Percentiles rank a stretch among this genome's conserved stretches.
phyloP scores from a whole-genome alignment of 75 land plant genomes.

The Picea sitchensis region DNA sequence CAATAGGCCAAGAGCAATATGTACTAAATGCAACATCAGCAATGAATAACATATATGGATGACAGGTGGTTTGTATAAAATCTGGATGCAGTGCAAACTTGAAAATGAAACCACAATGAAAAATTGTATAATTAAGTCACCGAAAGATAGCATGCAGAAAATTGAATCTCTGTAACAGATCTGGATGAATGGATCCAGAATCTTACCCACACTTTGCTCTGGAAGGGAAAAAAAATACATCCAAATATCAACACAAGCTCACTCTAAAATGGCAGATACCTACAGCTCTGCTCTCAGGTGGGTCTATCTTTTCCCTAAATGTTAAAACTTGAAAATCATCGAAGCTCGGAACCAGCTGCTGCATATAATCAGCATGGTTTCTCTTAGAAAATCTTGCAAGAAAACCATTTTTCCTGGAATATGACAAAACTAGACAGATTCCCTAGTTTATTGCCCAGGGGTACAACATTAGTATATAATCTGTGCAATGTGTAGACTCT shows the following conservation, averaged over 20 bases:
- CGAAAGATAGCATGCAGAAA: too few relatives aligned
- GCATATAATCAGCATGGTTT: neutral
- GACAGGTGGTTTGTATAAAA: too few relatives aligned
- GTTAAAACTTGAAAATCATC: neutral
- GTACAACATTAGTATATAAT: neutral
- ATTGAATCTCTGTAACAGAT: too few relatives aligned
- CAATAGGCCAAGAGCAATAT: too few relatives aligned
- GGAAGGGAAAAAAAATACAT: neutral
- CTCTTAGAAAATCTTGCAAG: neutral
- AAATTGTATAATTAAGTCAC: too few relatives aligned
- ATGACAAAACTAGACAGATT: neutral
- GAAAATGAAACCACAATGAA: too few relatives aligned
- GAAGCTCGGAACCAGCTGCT: neutral
- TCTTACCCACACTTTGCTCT: neutral
- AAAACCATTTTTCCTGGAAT: slow-evolving; percentile 1
- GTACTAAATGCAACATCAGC: too few relatives aligned
- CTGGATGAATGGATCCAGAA: too few relatives aligned
- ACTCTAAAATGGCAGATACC: neutral
- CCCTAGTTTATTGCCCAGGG: neutral
- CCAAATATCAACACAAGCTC: neutral
- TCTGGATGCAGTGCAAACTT: too few relatives aligned
- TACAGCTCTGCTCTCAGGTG: neutral
- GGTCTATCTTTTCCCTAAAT: neutral
- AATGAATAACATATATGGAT: too few relatives aligned
- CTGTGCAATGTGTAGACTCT: neutral